Base-by-base conservation (phyloP, 768 basidiomycete species). In the Calocybe indica region DNA sequence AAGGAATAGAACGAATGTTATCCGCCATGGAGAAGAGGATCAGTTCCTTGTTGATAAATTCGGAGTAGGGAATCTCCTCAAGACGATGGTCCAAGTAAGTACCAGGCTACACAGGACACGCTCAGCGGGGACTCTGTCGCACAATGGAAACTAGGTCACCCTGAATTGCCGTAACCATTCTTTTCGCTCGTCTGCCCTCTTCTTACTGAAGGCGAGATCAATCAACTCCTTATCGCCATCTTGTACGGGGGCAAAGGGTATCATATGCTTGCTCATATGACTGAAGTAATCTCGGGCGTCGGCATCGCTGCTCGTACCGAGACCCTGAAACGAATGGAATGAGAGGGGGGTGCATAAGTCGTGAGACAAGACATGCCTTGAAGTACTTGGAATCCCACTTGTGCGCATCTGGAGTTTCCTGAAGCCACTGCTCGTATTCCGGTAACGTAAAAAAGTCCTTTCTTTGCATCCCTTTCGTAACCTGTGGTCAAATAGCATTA, bases 11-110 rank as follows among this genome's bases (percentile, higher is more conserved):
- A 47, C 96, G 93, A 53, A 96, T 80, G 59, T 98, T 98, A 61
- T 99, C 96, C 4, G 96, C 96, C 92, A 98, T 97, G 1, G 96
- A 99, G 77, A 97, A 99, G 28, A 97, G 75, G 50, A 99, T 97
- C 40, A 99, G 70, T 61, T 99, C 96, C 66, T 83, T 91, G 74
- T 99, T 97, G 70, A 99, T 95, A 63, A 99, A 99, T 58, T 99
- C 94, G 1, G 86, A 79, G 62, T 84, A 89, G 0, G 89, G 80
- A 52, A 99, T 88, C 58, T 91, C 84, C 39, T 85, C 81, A 31
- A 88, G 76, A 48, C 83, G 79, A 65, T 99, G 95, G 61, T 98
- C 84, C 42, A 99, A 73, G 65, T 75, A 97, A 1, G 96, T 98
- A 29, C 96, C 96, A 36, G 94, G 91, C 89, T 94, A 54, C 33